Base-by-base conservation (phyloP, 805 yeast species). In the Yamadazyma sp. region DNA sequence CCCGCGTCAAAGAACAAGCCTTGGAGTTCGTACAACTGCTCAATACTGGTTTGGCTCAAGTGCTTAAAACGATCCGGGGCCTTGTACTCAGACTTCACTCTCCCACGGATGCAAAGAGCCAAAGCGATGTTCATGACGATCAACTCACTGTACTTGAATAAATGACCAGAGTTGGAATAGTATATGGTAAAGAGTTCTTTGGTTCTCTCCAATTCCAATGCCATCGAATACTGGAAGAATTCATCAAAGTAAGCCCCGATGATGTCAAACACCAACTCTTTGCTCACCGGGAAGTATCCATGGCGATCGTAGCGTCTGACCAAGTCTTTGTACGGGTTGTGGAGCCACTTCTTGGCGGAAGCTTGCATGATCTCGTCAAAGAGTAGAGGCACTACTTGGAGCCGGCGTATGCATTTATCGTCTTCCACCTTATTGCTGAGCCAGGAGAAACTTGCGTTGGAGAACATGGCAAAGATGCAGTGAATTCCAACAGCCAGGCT, bases 81-180 rank as follows among this genome's bases (percentile, higher is more conserved):
- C 28, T 49, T 52, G 15, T 37, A 43, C 8, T 41, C 41, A 1
- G 38, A 41, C 8, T 38, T 28, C 11, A 27, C 13, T 26, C 46
- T 30, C 29, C 41, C 46, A 5, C 53, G 32, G 4, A 59, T 28
- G 20, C 61, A 50, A 3, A 64, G 29, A 7, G 61, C 48, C 18
- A 65, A 27, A 0, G 54, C 47, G 11, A 53, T 27, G 16, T 55
- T 54, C 70, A 65, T 66, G 9, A 57, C 35, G 38, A 65, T 48
- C 18, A 57, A 53, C 32, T 66, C 67, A 10, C 61, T 49, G 30
- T 48, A 48, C 27, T 48, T 44, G 41, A 60, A 53, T n/a, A 21
- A 5, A 10, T 32, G 32, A n/a, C 30, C 11, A 15, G 16, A 19
- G 9, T 30, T 21, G n/a, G 30, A 10, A 37, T 48, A 60, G 44